phyloP scores from a whole-genome alignment of 805 yeast species.

The Schizosaccharomyces octosporus region DNA sequence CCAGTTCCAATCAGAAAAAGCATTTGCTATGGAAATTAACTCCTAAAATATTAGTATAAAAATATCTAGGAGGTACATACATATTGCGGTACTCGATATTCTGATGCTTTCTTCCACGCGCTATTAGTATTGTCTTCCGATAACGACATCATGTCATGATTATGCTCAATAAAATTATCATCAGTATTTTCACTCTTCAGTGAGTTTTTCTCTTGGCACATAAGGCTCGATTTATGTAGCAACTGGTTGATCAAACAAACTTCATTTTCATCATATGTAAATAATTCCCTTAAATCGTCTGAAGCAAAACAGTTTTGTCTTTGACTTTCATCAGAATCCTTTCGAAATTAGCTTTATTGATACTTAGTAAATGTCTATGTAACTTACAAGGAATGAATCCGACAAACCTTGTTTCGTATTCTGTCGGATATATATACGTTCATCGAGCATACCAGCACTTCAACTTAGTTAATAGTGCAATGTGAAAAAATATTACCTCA shows the following conservation, averaged over 20 bases:
- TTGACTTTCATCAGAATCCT: slow-evolving; percentile 6
- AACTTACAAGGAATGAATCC: slow-evolving; percentile 30
- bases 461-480: neutral
- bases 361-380: neutral
- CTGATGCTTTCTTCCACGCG: neutral
- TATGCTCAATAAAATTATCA: neutral
- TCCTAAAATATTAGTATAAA: neutral
- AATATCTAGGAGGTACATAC: neutral
- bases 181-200: neutral
- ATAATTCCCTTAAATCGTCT: neutral
- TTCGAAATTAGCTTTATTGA: neutral
- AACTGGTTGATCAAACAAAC: neutral
- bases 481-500: slow-evolving; percentile 11
- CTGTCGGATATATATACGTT: slow-evolving; percentile 80
- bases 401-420: slow-evolving; percentile 60
- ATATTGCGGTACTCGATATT: neutral
- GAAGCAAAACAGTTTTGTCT: slow-evolving; percentile 3
- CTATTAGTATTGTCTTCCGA: too few species aligned
- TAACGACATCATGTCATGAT: neutral
- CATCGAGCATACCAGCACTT: slow-evolving; percentile 80
- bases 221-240: neutral
- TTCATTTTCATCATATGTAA: neutral
- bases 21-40: neutral
- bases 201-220: neutral
- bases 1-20: neutral